phyloP scores from a whole-genome alignment of 2,329 filamentous ascomycete genomes.

The Diaporthe amygdali region DNA sequence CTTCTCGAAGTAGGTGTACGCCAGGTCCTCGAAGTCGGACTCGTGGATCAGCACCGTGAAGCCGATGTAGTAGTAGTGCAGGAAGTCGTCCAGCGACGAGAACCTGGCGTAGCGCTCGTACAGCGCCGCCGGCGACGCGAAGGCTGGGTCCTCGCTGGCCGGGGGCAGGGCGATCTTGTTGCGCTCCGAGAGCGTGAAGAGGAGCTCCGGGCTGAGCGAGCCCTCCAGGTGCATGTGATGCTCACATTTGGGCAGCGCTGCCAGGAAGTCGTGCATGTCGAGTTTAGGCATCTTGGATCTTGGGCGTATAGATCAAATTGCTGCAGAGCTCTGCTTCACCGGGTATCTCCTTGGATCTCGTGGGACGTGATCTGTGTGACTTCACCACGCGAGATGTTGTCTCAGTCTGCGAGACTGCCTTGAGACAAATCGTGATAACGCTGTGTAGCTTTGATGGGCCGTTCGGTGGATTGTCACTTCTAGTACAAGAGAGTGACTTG shows the following conservation, averaged over 20 bases:
- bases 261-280: conserved; percentile 63
- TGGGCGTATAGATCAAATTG: not conserved
- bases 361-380: not conserved
- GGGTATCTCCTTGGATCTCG: not conserved
- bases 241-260: conserved; percentile 77
- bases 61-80: conserved; percentile 79
- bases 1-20: conserved; percentile 72
- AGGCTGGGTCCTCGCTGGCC: conserved; percentile 62
- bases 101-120: conserved; percentile 70
- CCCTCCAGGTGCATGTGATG: conserved; percentile 84
- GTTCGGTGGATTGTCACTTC: not conserved
- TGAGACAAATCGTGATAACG: not conserved
- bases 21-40: conserved; percentile 75
- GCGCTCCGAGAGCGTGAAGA: conserved; percentile 71
- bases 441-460: not conserved
- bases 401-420: not conserved
- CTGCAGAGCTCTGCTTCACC: not conserved
- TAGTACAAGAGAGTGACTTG: not conserved
- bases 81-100: conserved; percentile 76
- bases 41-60: conserved; percentile 71
- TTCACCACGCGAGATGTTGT: not conserved
- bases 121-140: conserved; percentile 64
- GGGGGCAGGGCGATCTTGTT: conserved; percentile 68
- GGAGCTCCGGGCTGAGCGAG: conserved; percentile 70
- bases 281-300: conserved; percentile 57